Conservation (phyloP, 2,329 filamentous ascomycete species). For the Ceratocystis huliohia region DNA sequence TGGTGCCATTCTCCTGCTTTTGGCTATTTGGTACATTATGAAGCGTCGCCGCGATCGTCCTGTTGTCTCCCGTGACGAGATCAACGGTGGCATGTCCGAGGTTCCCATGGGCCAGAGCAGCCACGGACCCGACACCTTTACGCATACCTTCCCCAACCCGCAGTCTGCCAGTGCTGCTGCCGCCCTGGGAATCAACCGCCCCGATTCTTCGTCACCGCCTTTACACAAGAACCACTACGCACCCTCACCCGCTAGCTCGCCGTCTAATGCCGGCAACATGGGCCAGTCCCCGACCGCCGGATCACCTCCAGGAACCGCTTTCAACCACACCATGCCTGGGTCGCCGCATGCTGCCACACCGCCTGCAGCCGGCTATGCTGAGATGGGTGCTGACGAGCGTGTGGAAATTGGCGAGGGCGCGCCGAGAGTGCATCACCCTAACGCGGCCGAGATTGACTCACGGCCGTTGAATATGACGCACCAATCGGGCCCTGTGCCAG, state of each 20-base stretch:
- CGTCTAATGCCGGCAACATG: conserved; percentile 8
- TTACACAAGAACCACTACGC: conserved; percentile 22
- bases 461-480: conserved; percentile 27
- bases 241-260: conserved; percentile 23
- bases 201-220: conserved; percentile 24
- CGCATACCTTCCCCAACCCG: conserved; percentile 27
- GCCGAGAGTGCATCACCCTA: conserved; percentile 28
- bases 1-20: conserved; percentile 26
- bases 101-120: conserved; percentile 30
- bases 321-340: conserved; percentile 10
- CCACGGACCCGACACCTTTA: conserved; percentile 20
- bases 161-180: conserved; percentile 20
- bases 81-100: conserved; percentile 31
- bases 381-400: conserved; percentile 24
- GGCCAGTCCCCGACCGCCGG: neutral
- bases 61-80: conserved; percentile 29
- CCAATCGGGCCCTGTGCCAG: conserved; percentile 27
- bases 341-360: conserved; percentile 20
- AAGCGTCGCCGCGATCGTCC: conserved; percentile 22
- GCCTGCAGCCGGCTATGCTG: conserved; percentile 17
- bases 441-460: conserved; percentile 32
- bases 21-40: conserved; percentile 22
- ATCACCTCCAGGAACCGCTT: neutral
- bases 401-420: conserved; percentile 27
- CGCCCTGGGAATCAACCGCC: conserved; percentile 19